Evolutionary conservation across 2,329 filamentous ascomycete species (phyloP), one percentile per base, ranked within the genome.

Genomic region (Laburnicola sp.): DNA sequence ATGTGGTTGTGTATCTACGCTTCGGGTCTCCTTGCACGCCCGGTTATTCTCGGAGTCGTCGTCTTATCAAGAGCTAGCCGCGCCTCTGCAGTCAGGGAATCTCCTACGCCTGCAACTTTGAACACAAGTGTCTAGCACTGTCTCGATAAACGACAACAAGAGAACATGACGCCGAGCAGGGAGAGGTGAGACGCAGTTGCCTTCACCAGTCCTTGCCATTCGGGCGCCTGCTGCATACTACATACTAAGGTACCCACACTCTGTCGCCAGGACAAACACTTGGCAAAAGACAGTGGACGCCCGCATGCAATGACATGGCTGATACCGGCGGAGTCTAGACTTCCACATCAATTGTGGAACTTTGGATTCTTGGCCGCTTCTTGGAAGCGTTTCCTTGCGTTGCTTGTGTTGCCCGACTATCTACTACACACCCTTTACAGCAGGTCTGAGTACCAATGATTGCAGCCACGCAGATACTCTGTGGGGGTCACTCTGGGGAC

Each of bases 311-410:
- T 52, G 50, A 62, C 57, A 63, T 58, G 59, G 53, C 61, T 62
- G 57, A 63, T 39, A 54, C 57, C 48, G 57, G 64, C 65, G 59
- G 65, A 66, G 57, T 63, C 58, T 54, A 61, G 55, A 49, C 50
- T 56, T 60, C 62, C 57, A 59, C 60, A 60, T 61, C 57, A 53
- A 51, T 45, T 52, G 57, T 64, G 60, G 59, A 60, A 51, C 48
- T 55, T 57, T 49, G 42, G 22, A 23, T 22, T 42, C 67, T 72
- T 69, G 69, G 67, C 65, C 52, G 8, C 21, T 48, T 60, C 68
- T 70, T 70, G 63, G 67, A 25, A 31, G 44, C 64, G 54, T 64
- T 65, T 64, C 67, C 69, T 68, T 70, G 65, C 63, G 57, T 68
- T 69, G 65, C 67, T 71, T 71, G 67, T 70, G 62, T 58, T 56